phyloP scores from a whole-genome alignment of 2,329 filamentous ascomycete genomes.

The Colletotrichum spaethianum region DNA sequence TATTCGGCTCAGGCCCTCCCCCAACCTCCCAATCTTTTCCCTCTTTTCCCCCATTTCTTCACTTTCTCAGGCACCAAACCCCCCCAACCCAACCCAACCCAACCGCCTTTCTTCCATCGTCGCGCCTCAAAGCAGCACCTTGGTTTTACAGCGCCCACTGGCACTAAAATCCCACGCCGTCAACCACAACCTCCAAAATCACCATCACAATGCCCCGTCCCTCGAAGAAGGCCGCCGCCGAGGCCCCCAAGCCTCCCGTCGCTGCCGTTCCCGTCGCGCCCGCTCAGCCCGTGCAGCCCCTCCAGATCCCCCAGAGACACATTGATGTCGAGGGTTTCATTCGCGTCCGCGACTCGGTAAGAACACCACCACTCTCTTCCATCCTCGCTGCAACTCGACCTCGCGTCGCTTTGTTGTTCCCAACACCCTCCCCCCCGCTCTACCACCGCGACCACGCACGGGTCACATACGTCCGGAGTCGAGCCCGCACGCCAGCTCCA shows the following conservation, averaged over 20 bases:
- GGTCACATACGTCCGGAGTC: not conserved
- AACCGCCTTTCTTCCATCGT: conserved; percentile 43
- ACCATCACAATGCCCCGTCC: conserved; percentile 60
- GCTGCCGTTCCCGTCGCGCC: conserved; percentile 51
- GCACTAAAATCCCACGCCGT: conserved; percentile 15
- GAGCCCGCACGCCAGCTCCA: not conserved
- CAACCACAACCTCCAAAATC: conserved; percentile 42
- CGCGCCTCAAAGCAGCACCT: conserved; percentile 32
- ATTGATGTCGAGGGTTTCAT: conserved; percentile 84
- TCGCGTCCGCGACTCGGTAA: conserved; percentile 85
- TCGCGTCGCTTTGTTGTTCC: not conserved
- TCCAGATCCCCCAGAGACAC: conserved; percentile 47
- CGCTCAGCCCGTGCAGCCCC: conserved; percentile 49
- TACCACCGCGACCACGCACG: not conserved
- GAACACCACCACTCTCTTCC: conserved; percentile 48
- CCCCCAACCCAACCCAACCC: conserved; percentile 20
- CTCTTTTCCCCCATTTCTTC: conserved; percentile 42
- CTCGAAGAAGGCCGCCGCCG: conserved; percentile 59
- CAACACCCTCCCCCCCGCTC: too few relatives aligned
- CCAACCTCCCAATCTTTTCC: conserved; percentile 46
- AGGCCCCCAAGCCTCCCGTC: conserved; percentile 53
- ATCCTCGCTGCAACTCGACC: not conserved
- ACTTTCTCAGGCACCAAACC: conserved; percentile 31
- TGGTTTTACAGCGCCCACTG: conserved; percentile 31
- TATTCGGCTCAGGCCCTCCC: conserved; percentile 40